phyloP scores from a whole-genome alignment of 371 early-diverging fungal species.

The Lichtheimia hyalospora region DNA sequence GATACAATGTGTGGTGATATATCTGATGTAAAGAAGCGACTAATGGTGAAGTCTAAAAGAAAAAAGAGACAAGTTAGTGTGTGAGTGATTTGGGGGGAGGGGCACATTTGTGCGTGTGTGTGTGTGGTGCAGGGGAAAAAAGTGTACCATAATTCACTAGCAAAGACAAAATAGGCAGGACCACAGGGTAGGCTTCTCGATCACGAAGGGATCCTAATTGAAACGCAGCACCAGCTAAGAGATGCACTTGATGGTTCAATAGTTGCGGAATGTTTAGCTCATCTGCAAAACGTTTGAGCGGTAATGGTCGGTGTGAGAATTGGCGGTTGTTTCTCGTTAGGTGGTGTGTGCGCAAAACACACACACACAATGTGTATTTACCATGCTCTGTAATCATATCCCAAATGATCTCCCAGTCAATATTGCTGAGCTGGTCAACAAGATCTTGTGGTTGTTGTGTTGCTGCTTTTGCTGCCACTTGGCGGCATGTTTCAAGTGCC shows the following conservation, averaged over 20 bases:
- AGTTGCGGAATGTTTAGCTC: conserved; percentile 8
- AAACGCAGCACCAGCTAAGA: conserved; percentile 36
- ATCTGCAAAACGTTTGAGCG: not conserved
- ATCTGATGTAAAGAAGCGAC: conserved; percentile 24
- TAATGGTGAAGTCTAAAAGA: conserved; percentile 33
- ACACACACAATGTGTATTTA: conserved; percentile 7
- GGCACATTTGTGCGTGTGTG: not conserved
- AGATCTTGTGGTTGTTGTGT: conserved; percentile 16
- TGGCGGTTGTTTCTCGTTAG: not conserved
- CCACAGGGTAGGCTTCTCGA: conserved; percentile 39
- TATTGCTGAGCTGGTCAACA: conserved; percentile 16
- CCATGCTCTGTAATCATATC: conserved; percentile 52
- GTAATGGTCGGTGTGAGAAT: not conserved
- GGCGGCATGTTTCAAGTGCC: conserved; percentile 27
- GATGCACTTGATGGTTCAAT: conserved; percentile 17
- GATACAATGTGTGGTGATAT: conserved; percentile 27
- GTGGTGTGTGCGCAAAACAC: not conserved
- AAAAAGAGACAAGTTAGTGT: conserved; percentile 3
- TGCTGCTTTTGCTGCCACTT: conserved; percentile 11
- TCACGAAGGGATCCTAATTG: conserved; percentile 36
- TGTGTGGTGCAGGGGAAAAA: not conserved
- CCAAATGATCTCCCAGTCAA: conserved; percentile 47
- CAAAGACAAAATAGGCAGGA: conserved; percentile 43
- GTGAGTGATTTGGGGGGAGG: not conserved
- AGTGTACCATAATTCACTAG: conserved; percentile 48